Evolutionary conservation across 768 basidiomycete species (phyloP).

Genomic region (Trichaptum fuscoviolaceum): DNA sequence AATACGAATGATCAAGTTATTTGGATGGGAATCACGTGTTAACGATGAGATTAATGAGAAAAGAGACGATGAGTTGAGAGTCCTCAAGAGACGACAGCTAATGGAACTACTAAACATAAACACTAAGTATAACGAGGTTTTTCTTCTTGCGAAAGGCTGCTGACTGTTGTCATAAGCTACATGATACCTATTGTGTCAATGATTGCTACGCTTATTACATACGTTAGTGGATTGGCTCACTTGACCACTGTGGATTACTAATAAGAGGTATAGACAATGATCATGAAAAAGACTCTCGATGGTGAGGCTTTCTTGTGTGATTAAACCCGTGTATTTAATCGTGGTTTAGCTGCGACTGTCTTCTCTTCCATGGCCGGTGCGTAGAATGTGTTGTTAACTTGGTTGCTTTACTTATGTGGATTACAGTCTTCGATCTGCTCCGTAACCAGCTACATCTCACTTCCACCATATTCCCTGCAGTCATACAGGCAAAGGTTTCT

Average conservation of each 20-base stretch:
- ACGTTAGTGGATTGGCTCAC: constrained; percentile 31
- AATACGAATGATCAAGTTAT: constrained; percentile 47
- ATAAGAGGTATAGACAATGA: constrained; percentile 22
- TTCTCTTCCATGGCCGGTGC: constrained; percentile 33
- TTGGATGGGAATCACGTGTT: constrained; percentile 41
- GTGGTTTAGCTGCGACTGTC: constrained; percentile 25
- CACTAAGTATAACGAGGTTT: constrained; percentile 32
- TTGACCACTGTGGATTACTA: background rate
- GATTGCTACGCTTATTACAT: constrained; percentile 58
- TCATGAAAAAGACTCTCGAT: constrained; percentile 33
- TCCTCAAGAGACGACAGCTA: constrained; percentile 48
- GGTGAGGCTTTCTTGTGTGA: constrained; percentile 13
- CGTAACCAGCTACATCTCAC: constrained; percentile 41
- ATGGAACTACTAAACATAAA: constrained; percentile 40
- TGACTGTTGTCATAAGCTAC: constrained; percentile 31
- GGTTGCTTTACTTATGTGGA: constrained; percentile 33
- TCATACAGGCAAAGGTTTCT: constrained; percentile 51
- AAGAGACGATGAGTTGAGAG: constrained; percentile 55
- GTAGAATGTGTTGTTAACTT: constrained; percentile 29
- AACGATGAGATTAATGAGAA: constrained; percentile 46
- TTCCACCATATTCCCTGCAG: constrained; percentile 26
- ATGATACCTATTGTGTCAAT: constrained; percentile 60
- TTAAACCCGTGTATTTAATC: background rate
- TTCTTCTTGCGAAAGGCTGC: background rate
- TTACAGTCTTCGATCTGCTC: constrained; percentile 55